Evolutionary conservation across 805 yeast genomes (phyloP).

Genomic region (Candida taoyuanica): DNA sequence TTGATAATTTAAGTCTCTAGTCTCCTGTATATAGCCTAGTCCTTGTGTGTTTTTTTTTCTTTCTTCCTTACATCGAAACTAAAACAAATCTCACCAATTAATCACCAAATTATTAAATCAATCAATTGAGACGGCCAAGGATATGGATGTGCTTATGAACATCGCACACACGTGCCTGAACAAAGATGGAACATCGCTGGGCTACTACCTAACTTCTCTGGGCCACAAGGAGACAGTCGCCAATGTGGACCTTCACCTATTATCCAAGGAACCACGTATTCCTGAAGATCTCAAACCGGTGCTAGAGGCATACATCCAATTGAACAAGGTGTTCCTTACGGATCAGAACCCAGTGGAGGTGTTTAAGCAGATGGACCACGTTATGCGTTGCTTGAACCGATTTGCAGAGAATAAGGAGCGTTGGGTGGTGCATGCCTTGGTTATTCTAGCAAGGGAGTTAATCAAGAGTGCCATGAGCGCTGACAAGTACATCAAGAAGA

Average conservation of each 20-base stretch:
- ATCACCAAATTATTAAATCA: too few relatives aligned
- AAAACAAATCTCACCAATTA: background rate
- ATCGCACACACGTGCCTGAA: background rate
- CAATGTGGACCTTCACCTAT: background rate
- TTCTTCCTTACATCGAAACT: background rate
- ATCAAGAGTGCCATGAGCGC: slow-evolving; percentile 22
- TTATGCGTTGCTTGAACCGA: slow-evolving; percentile 44
- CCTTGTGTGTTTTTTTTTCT: background rate
- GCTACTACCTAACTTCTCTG: slow-evolving; percentile 1
- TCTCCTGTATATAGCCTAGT: too few relatives aligned
- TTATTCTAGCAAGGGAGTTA: slow-evolving; percentile 37
- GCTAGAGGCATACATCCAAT: slow-evolving; percentile 7
- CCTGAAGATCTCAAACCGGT: slow-evolving; percentile 14
- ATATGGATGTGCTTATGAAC: slow-evolving; percentile 1
- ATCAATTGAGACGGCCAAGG: too few relatives aligned
- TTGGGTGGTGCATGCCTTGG: slow-evolving; percentile 47
- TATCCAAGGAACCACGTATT: background rate
- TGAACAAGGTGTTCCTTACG: slow-evolving; percentile 26
- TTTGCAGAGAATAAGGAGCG: slow-evolving; percentile 48
- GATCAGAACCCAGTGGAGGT: slow-evolving; percentile 29
- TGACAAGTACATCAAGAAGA: slow-evolving; percentile 19
- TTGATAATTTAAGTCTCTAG: too few relatives aligned
- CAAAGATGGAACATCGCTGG: slow-evolving; percentile 5
- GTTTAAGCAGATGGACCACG: slow-evolving; percentile 31
- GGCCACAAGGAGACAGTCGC: slow-evolving; percentile 1